Evolutionary conservation across 1,139 yeast species (phyloP), one percentile per base, ranked within the genome.

Genomic region (Keqinozyma sinolaborantium): DNA sequence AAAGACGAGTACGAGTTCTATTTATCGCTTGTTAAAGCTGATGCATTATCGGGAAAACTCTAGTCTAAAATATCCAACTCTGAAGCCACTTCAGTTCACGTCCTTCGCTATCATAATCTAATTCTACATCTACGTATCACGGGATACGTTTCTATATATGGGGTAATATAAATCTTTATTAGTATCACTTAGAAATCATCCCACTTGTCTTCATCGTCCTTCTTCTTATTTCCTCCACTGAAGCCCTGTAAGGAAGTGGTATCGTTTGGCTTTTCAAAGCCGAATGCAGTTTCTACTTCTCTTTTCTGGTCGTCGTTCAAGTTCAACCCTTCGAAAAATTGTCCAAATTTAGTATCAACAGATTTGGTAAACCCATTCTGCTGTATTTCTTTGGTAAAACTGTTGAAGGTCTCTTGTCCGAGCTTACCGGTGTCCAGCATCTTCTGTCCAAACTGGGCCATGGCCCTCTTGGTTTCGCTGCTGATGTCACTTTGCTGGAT

Each of bases 401-500:
- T 66, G 44, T 73, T 77, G 58, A 81, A 79, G 8, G 83, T 81
- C 47, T 81, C 77, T 41, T 67, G 72, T 3, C 83, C 83, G 48
- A 78, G 81, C 42, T 71, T 74, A 24, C 95, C 87, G 1, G 97
- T 87, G 48, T 87, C 95, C 53, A 84, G 95, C 70, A 90, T 84
- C 52, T 79, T 86, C 55, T 85, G 95, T 29, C 97, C 97, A 64
- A 90, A 92, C 63, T 92, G 97, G 38, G 88, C 83, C 77, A 94
- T 85, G 16, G 97, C 98, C 48, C 86, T 76, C 44, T 75, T 79
- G 7, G 97, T 92, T 51, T 88, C 95, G 34, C 60, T 65, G 21
- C 92, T 77, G 28, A 86, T 59, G 41, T 90, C 97, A 41, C 85
- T 79, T 39, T 83, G 87, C 38, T 87, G 84, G 43, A 92, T 67